Percentiles rank a stretch among this genome's conserved stretches.
Evolutionary conservation across 2,329 filamentous ascomycete species (phyloP).

Genomic region (Coleophoma crateriformis): DNA sequence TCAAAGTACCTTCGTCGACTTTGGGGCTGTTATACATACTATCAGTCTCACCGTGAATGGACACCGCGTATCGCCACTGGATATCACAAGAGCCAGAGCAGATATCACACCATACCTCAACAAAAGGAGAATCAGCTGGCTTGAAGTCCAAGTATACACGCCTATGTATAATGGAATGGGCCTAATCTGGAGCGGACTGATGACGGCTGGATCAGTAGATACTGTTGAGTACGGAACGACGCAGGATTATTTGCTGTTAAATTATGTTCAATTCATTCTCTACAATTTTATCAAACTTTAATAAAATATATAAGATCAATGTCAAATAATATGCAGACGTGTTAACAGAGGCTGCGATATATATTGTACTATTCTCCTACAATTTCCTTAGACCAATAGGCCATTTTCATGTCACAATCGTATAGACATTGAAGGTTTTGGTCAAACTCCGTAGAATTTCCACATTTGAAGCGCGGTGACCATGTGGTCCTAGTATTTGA

Average conservation of each 20-base stretch:
- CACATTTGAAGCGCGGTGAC: no score
- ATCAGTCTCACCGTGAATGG: neutral
- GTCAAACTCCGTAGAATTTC: no score
- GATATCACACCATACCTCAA: conserved; percentile 1
- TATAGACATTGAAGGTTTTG: no score
- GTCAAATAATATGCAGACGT: no score
- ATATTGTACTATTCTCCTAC: no score
- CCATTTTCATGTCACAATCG: no score
- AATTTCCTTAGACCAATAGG: no score
- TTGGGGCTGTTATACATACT: neutral
- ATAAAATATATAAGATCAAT: no score
- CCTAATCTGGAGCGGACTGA: neutral
- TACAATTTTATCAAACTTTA: neutral
- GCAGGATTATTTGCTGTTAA: neutral
- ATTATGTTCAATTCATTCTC: neutral
- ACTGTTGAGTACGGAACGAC: neutral
- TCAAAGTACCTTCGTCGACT: neutral
- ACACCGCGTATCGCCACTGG: neutral
- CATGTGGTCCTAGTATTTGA: no score
- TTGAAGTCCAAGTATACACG: neutral
- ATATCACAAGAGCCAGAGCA: neutral
- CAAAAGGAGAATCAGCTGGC: neutral
- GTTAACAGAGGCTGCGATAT: no score
- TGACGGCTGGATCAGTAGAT: neutral
- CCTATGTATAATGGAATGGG: conserved; percentile 1